Evolutionary conservation across 2,329 filamentous ascomycete genomes (phyloP), one percentile per base, ranked within the genome.

Genomic region (Scleromitrula shiraiana): DNA sequence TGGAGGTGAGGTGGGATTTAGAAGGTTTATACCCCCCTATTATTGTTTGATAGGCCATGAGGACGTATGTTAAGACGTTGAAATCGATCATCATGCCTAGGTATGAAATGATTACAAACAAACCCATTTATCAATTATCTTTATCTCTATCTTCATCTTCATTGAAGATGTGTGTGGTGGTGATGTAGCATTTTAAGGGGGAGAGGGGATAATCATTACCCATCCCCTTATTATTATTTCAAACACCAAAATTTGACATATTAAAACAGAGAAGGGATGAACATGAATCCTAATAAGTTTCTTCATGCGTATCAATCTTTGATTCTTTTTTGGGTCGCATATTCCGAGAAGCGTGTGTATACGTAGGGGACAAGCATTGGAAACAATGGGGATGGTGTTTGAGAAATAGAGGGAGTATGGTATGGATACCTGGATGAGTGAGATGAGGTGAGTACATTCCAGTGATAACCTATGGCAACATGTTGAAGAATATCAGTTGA

Each of bases 271-370:
- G 12, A 29, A 44, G 32, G 41, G 41, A 45, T 38, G 14, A 15
- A 29, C 23, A 17, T 45, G 42, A 23, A 45, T 7, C 32, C 37
- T 38, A 1, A 38, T 9, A 22, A n/a, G 42, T 29, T 23, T 45
- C 42, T 45, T 45, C 15, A 45, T 45, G 41, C 20, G n/a, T 36
- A 44, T 26, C 15, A 27, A 12, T 17, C 20, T n/a, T n/a, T n/a
- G n/a, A n/a, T n/a, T n/a, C n/a, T n/a, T n/a, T n/a, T n/a, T n/a
- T n/a, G n/a, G n/a, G n/a, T n/a, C n/a, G n/a, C n/a, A n/a, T n/a
- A n/a, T n/a, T n/a, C n/a, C n/a, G n/a, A n/a, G n/a, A n/a, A n/a
- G n/a, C n/a, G n/a, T n/a, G n/a, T n/a, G n/a, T n/a, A n/a, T n/a
- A n/a, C n/a, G n/a, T n/a, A n/a, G n/a, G n/a, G 36, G 3, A 15